Evolutionary conservation across 495 filamentous ascomycete species (phyloP), one percentile per base, ranked within the genome.

Genomic region (Cenococcum geophilum): DNA sequence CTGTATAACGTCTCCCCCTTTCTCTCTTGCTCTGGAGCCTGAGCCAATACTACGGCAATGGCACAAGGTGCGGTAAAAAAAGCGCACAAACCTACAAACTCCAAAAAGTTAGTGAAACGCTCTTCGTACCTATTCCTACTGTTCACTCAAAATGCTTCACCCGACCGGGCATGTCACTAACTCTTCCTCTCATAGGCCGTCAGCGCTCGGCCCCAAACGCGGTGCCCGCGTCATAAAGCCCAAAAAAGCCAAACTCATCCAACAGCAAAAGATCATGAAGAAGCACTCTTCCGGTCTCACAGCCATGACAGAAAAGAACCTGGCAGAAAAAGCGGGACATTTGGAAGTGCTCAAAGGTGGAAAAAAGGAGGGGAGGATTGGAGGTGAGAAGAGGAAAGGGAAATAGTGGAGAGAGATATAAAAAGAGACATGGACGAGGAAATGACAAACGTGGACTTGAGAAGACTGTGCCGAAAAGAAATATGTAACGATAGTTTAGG

Each of bases 271-370:
- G 68, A 73, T 87, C 70, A 83, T 76, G 5, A 89, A 86, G 86
- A 89, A 87, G 81, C 76, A 84, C 53, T 77, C 83, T 0, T 78
- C 84, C 0, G 86, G 86, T 0, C 75, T 91, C 21, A 79, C 78
- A 4, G 76, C 77, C 0, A 79, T 80, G 73, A 89, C 86, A 60
- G 87, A 91, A 68, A 77, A 82, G 59, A 80, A 72, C 65, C 76
- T 91, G 22, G 88, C 83, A 5, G 74, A 81, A 50, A 84, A 82
- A 69, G 87, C 86, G 43, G 88, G 88, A 5, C 87, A 91, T 80
- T 66, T 89, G 63, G 87, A 91, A 71, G 42, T 90, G 72, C 69
- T 90, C 61, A 75, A 77, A 60, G 84, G 82, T 4, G 84, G 82
- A 11, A 87, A 86, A 79, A 86, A 83, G 75, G 78, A 82, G 57